Evolutionary conservation across 1,284 basidiomycete genomes (phyloP), one percentile per base, ranked within the genome.

Genomic region (Chondrostereum purpureum): DNA sequence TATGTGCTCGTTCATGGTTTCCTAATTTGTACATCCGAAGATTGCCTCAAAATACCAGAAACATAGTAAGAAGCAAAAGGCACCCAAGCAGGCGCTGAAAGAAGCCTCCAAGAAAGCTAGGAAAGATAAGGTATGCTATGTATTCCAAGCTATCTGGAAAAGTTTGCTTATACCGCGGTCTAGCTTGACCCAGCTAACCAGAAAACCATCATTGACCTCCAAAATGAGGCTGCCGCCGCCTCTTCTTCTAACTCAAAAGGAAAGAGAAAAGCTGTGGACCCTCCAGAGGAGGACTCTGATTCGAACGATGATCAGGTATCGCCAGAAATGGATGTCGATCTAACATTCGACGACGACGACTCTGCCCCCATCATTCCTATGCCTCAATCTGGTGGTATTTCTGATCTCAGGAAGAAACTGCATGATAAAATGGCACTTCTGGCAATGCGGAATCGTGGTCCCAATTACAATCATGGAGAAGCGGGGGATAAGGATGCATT

Each of bases 131-230:
- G 92, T 90, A 47, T 22, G 69, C 60, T 39, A 14, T 34, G 18
- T 3, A 43, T n/a, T n/a, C n/a, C 12, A 37, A n/a, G n/a, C n/a
- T 42, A 5, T n/a, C 34, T 20, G 12, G 5, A 40, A 45, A 43
- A 18, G 8, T 16, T 40, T 17, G 5, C 19, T 17, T 5, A 22
- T 39, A 21, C 21, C 16, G 14, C 2, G 12, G 10, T 20, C 13
- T 55, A 94, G 92, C 85, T 95, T 53, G 91, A 96, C 62, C 92
- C 92, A 1, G 81, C 81, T 4, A 92, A 94, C 65, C 76, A 91
- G 57, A 88, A 88, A 63, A 85, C 86, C 5, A 73, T 92, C 23
- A 56, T 89, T 16, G 88, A 94, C 47, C 67, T 92, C 23, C 86
- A 87, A 59, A 69, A 73, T 49, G 78, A 84, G 56, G 63, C 66